Percentiles rank a stretch among this genome's conserved stretches.
Conservation (phyloP, 1,284 basidiomycete species). For the Microbotryum lychnidis-dioicae region DNA sequence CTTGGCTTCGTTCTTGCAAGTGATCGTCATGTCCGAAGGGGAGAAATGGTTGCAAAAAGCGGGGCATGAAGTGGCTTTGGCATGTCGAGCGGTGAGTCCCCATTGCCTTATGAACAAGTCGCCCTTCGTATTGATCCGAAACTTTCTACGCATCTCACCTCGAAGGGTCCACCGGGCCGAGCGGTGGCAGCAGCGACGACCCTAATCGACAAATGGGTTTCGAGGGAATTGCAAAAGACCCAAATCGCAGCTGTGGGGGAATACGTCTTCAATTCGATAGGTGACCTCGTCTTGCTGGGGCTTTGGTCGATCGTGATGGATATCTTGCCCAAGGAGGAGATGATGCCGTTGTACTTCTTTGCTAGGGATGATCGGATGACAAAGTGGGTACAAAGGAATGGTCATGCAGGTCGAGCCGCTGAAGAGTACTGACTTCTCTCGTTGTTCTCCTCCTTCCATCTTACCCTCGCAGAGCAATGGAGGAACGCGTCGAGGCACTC, state of each 20-base stretch:
- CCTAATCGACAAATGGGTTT: constrained; percentile 29
- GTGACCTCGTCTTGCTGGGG: constrained; percentile 32
- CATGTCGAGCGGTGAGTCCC: constrained; percentile 14
- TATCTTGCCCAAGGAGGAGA: constrained; percentile 10
- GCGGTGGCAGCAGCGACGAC: constrained; percentile 27
- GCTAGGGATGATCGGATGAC: constrained; percentile 29
- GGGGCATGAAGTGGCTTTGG: constrained; percentile 30
- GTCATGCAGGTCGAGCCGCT: neutral
- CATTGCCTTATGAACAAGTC: no score
- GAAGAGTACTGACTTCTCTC: neutral
- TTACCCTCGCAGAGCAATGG: constrained; percentile 12
- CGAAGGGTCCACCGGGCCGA: constrained; percentile 11
- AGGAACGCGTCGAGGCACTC: constrained; percentile 18
- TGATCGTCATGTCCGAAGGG: constrained; percentile 34
- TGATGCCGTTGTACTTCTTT: constrained; percentile 30
- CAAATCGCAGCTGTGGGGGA: constrained; percentile 31
- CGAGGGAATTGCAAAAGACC: constrained; percentile 26
- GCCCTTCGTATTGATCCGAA: no score
- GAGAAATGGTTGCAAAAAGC: constrained; percentile 27
- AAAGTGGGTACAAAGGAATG: constrained; percentile 1
- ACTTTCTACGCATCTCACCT: no score
- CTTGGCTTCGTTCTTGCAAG: constrained; percentile 32
- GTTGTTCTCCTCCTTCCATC: neutral
- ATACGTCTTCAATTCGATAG: constrained; percentile 30
- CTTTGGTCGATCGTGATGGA: constrained; percentile 30